Evolutionary conservation across 345 rosid species (phyloP), one percentile per base, ranked within the genome.

Genomic region (Tarenaya hassleriana): DNA sequence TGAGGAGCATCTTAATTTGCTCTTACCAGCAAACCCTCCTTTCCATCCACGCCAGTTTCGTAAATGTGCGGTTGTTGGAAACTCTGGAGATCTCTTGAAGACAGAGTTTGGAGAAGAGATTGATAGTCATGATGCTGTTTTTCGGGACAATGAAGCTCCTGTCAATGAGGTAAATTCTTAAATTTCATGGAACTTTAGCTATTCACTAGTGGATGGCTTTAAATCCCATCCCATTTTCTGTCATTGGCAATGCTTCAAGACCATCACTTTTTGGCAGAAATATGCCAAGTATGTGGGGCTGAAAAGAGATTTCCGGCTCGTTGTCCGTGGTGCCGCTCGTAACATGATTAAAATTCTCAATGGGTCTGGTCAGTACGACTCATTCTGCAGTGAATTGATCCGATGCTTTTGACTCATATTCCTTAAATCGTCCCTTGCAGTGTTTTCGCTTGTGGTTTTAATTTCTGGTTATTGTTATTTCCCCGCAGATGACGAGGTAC

Each of bases 61-160:
- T 52, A 81, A 73, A 17, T 92, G 98, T 68, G 96, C 97, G 0
- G 95, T 88, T 39, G 95, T 92, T 56, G 98, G 98, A 41, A 92
- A 92, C 56, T 92, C 98, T 1, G 94, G 96, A 58, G 98, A 92
- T 74, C 76, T 92, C 48, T 63, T 92, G 17, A 88, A 88, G 71
- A 88, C 96, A 10, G 64, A 77, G 61, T 85, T 92, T 16, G 95
- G 98, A 17, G 53, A 77, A 60, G 98, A 85, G 81, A 92, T 92
- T 47, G 98, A 92, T 66, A 71, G 86, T 50, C 96, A 92, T 69
- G 95, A 84, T 64, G 88, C 81, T 72, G 98, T 92, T 19, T 81
- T 88, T 61, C 75, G 97, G 52, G 96, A 88, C 56, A 92, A 92
- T 58, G 97, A 88, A 42, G 98, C 98, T 67, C 98, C 96, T 35